These are phyloP conservation scores for Cryptococcus floricola DNA, from an alignment of 1,284 basidiomycete species.

Conservation along the genomic window DNA sequence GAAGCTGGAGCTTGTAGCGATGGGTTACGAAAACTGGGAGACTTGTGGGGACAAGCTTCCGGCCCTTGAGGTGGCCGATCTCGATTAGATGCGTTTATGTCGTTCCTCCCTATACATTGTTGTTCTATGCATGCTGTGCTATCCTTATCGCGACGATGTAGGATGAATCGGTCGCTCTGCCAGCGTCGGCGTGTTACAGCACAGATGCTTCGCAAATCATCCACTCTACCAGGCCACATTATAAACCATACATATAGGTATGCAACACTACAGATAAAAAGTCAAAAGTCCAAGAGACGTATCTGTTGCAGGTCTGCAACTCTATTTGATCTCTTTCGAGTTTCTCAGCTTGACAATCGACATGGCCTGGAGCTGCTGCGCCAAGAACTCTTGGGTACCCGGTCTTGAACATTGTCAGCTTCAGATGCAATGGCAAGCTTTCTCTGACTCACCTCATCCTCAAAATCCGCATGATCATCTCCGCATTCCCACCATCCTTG, in stretches of 20 bases:
- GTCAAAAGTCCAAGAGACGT: no score
- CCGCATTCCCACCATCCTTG: conserved; percentile 62
- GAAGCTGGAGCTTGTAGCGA: conserved; percentile 61
- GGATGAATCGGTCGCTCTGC: no score
- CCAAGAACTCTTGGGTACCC: conserved; percentile 80
- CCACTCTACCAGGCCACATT: no score
- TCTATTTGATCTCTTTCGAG: no score
- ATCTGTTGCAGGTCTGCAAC: no score
- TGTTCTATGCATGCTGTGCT: not conserved
- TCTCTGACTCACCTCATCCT: conserved; percentile 71
- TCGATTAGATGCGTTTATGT: conserved; percentile 16
- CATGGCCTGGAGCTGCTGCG: conserved; percentile 63
- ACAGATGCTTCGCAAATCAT: no score
- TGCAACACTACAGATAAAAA: no score
- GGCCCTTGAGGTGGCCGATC: conserved; percentile 32
- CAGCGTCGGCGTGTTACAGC: no score
- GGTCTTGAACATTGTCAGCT: conserved; percentile 5
- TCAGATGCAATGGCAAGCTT: not conserved
- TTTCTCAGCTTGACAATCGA: conserved; percentile 13
- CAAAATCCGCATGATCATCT: conserved; percentile 87
- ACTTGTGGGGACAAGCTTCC: conserved; percentile 43
- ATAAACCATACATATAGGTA: no score
- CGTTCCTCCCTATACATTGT: no score
- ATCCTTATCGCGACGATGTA: not conserved
- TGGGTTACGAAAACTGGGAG: conserved; percentile 56